Percentiles rank a stretch among this genome's conserved stretches.
phyloP scores from a whole-genome alignment of 768 basidiomycete species.

The Russula abietina region DNA sequence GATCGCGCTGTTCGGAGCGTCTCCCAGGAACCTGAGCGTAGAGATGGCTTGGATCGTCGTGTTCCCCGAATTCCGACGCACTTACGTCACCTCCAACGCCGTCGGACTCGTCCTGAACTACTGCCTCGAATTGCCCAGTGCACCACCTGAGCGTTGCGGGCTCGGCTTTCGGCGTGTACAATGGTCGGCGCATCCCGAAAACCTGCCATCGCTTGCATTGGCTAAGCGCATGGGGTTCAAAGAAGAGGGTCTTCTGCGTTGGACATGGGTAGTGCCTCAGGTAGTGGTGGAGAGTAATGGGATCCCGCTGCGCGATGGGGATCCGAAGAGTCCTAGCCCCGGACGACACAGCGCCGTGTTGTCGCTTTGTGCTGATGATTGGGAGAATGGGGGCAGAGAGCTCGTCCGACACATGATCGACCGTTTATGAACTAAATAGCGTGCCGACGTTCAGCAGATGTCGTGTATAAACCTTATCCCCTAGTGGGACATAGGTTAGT shows the following conservation, averaged over 20 bases:
- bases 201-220: slow-evolving; percentile 35
- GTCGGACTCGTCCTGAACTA: slow-evolving; percentile 38
- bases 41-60: slow-evolving; percentile 19
- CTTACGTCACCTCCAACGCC: slow-evolving; percentile 28
- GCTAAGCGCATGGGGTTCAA: slow-evolving; percentile 45
- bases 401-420: slow-evolving; percentile 34
- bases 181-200: slow-evolving; percentile 38
- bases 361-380: slow-evolving; percentile 55
- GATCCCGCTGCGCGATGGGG: slow-evolving; percentile 25
- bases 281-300: slow-evolving; percentile 9
- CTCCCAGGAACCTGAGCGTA: slow-evolving; percentile 9
- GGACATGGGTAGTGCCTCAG: slow-evolving; percentile 34
- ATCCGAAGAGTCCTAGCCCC: slow-evolving; percentile 28
- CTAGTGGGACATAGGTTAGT: too few relatives aligned
- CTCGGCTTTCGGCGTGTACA: slow-evolving; percentile 42
- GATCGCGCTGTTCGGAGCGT: slow-evolving; percentile 32
- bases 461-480: too few relatives aligned
- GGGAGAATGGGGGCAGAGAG: slow-evolving; percentile 42
- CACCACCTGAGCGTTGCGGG: slow-evolving; percentile 27
- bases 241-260: slow-evolving; percentile 38
- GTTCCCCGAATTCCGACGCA: slow-evolving; percentile 19
- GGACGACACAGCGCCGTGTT: slow-evolving; percentile 49
- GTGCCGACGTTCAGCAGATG: background rate
- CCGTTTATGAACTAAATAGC: background rate
- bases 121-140: slow-evolving; percentile 29